Evolutionary conservation across 345 rosid genomes (phyloP).

Genomic region (Salix exigua): DNA sequence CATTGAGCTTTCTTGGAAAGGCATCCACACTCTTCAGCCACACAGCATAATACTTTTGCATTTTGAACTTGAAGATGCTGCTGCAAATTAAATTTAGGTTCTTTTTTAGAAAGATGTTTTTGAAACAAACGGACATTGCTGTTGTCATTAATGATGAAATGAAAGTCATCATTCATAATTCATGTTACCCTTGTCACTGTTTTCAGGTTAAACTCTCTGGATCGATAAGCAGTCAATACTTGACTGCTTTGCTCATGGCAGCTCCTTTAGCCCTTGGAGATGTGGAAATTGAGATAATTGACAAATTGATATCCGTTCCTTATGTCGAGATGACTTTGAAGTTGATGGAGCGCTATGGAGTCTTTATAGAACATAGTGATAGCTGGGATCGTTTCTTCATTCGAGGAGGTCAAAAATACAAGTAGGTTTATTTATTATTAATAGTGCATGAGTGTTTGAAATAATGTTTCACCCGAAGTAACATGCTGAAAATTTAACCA

Average conservation of each 20-base stretch:
- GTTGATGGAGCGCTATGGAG: constrained; percentile 91
- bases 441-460: constrained; percentile 2
- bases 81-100: background rate
- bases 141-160: background rate
- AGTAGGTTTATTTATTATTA: constrained; percentile 37
- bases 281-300: constrained; percentile 86
- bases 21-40: too few relatives aligned
- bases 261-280: constrained; percentile 92
- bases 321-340: constrained; percentile 97
- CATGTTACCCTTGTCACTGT: constrained; percentile 4
- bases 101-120: background rate
- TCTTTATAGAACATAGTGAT: constrained; percentile 58
- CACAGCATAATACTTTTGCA: background rate
- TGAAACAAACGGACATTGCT: background rate
- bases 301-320: constrained; percentile 84
- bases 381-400: constrained; percentile 87
- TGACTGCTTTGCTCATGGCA: constrained; percentile 95
- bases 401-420: constrained; percentile 85
- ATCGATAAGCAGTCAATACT: constrained; percentile 87
- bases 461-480: background rate
- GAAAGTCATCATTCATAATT: constrained; percentile 9
- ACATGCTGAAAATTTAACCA: constrained; percentile 27
- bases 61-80: background rate
- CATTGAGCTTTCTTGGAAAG: background rate
- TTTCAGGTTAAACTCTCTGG: constrained; percentile 95